Evolutionary conservation across 805 yeast species (phyloP).

Genomic region (Ogataea populi-albae): DNA sequence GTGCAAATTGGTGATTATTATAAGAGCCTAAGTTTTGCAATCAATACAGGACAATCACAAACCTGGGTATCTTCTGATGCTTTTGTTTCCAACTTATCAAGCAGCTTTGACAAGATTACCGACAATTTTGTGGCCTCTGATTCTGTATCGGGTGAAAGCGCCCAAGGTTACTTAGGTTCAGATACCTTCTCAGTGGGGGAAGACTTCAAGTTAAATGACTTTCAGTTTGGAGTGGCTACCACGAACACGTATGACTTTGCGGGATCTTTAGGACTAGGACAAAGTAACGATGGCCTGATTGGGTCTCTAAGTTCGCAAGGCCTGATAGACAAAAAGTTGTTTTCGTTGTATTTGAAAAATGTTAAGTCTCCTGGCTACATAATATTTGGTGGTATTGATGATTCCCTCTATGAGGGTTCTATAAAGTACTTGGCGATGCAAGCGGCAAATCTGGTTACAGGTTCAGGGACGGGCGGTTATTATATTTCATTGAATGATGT

Average conservation of each 20-base stretch:
- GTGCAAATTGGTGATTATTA: slow-evolving; percentile 28
- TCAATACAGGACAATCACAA: slow-evolving; percentile 33
- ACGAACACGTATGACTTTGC: slow-evolving; percentile 13
- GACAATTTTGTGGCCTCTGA: slow-evolving; percentile 15
- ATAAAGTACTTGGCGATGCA: slow-evolving; percentile 18
- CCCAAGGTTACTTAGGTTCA: slow-evolving; percentile 19
- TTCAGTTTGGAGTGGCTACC: slow-evolving; percentile 23
- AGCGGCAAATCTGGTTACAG: slow-evolving; percentile 8
- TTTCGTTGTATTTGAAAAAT: slow-evolving; percentile 29
- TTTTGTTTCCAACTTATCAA: slow-evolving; percentile 10
- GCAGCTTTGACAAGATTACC: slow-evolving; percentile 6
- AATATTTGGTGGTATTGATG: slow-evolving; percentile 34
- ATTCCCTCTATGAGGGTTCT: slow-evolving; percentile 25
- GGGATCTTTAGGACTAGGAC: slow-evolving; percentile 24
- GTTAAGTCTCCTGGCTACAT: slow-evolving; percentile 26
- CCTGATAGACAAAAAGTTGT: slow-evolving; percentile 24
- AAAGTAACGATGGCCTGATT: slow-evolving; percentile 19
- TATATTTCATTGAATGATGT: slow-evolving; percentile 15
- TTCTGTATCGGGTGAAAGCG: slow-evolving; percentile 8
- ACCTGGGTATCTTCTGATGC: slow-evolving; percentile 27
- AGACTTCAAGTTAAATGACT: slow-evolving; percentile 8
- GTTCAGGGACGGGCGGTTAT: slow-evolving; percentile 14
- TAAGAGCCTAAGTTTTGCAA: slow-evolving; percentile 21
- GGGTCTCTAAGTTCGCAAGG: slow-evolving; percentile 27
- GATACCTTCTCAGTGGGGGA: slow-evolving; percentile 17